phyloP scores from a whole-genome alignment of 495 filamentous ascomycete species.

The Stereocaulon alpinum region DNA sequence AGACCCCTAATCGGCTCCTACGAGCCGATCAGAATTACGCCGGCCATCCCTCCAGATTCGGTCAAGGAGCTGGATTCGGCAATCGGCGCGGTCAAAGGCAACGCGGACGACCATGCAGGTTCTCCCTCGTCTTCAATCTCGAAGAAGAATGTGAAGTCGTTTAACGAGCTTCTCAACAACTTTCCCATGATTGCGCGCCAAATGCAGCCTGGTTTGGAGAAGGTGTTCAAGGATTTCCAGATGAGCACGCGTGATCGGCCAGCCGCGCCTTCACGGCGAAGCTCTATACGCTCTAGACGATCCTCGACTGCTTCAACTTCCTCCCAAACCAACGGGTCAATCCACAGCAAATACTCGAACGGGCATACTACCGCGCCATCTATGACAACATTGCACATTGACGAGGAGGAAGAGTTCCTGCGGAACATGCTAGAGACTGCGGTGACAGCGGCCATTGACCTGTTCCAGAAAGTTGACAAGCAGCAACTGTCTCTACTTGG shows the following conservation, averaged over 20 bases:
- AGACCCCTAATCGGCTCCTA: slow-evolving; percentile 77
- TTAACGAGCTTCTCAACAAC: slow-evolving; percentile 80
- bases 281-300: slow-evolving; percentile 26
- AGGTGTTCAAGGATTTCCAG: slow-evolving; percentile 82
- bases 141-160: slow-evolving; percentile 84
- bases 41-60: slow-evolving; percentile 45
- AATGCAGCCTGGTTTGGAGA: slow-evolving; percentile 87
- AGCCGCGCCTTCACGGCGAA: slow-evolving; percentile 56
- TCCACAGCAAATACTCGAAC: slow-evolving; percentile 20
- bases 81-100: slow-evolving; percentile 28
- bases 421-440: slow-evolving; percentile 77
- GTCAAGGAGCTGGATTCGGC: slow-evolving; percentile 25
- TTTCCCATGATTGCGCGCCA: slow-evolving; percentile 96
- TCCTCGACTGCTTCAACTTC: slow-evolving; percentile 20
- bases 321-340: slow-evolving; percentile 20
- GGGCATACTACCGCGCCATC: slow-evolving; percentile 33
- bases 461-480: slow-evolving; percentile 92
- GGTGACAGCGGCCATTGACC: slow-evolving; percentile 85
- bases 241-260: slow-evolving; percentile 78
- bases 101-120: slow-evolving; percentile 23
- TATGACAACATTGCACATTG: slow-evolving; percentile 44
- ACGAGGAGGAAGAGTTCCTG: slow-evolving; percentile 83
- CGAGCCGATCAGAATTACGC: slow-evolving; percentile 59
- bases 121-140: slow-evolving; percentile 34
- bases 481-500: slow-evolving; percentile 87